Conservation (phyloP, 306 rosid genomes). For the Rosa chinensis region DNA sequence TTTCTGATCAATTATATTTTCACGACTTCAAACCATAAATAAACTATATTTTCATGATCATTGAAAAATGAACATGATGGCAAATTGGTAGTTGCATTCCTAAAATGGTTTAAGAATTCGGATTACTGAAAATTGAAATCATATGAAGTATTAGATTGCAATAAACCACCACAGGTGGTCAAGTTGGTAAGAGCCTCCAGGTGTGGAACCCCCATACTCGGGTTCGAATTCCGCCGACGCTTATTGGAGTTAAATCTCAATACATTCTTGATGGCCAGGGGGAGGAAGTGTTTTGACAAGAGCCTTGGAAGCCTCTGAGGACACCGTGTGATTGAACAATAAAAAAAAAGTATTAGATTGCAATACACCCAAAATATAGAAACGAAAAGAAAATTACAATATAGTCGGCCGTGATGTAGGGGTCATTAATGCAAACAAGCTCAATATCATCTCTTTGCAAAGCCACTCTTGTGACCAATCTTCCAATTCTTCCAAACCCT, state of each 20-base stretch:
- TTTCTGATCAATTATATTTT: background rate
- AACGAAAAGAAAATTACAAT: slow-evolving; percentile 38
- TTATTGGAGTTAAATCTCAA: too few relatives aligned
- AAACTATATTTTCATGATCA: background rate
- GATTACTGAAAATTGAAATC: background rate
- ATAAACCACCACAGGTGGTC: too few relatives aligned
- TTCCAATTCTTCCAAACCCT: slow-evolving; percentile 87
- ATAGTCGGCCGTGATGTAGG: slow-evolving; percentile 64
- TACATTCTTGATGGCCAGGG: too few relatives aligned
- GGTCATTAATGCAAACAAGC: slow-evolving; percentile 68
- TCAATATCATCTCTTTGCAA: slow-evolving; percentile 77
- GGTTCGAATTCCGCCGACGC: too few relatives aligned
- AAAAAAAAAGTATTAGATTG: background rate
- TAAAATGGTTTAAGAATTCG: background rate
- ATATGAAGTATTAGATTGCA: background rate
- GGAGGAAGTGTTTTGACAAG: too few relatives aligned
- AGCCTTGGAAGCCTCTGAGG: too few relatives aligned
- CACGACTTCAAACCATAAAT: background rate
- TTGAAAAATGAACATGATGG: background rate
- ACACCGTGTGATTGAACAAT: too few relatives aligned
- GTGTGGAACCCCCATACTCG: too few relatives aligned
- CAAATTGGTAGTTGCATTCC: background rate
- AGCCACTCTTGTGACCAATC: slow-evolving; percentile 78
- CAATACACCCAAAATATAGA: too few relatives aligned
- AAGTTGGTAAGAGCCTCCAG: too few relatives aligned